These are phyloP conservation scores for Phaeomoniella chlamydospora DNA, from an alignment of 2,329 filamentous ascomycete genomes.

Conservation along the genomic window DNA sequence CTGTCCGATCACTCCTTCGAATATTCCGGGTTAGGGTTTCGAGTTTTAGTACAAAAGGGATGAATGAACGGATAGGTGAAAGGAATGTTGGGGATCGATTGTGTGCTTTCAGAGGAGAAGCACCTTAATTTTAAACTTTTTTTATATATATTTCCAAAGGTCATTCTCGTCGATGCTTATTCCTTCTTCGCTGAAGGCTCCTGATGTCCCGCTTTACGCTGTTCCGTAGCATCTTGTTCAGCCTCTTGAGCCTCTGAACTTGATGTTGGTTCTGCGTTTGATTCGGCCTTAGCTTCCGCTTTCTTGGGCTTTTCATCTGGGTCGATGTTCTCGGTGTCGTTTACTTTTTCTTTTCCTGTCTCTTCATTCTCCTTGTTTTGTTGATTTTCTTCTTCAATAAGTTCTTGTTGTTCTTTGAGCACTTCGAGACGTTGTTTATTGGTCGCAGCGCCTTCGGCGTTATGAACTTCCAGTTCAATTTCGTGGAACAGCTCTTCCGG, in stretches of 20 bases:
- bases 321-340: slow-evolving; percentile 85
- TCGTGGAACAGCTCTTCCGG: slow-evolving; percentile 98
- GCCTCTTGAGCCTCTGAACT: slow-evolving; percentile 37
- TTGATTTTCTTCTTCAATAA: slow-evolving; percentile 93
- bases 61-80: too few relatives aligned
- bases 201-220: too few relatives aligned
- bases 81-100: too few relatives aligned
- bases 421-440: slow-evolving; percentile 99
- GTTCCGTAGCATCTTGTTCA: slow-evolving; percentile 24
- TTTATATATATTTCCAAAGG: too few relatives aligned
- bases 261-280: slow-evolving; percentile 37
- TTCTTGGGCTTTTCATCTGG: slow-evolving; percentile 65
- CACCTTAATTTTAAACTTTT: too few relatives aligned
- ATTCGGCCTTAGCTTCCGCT: slow-evolving; percentile 31
- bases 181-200: too few relatives aligned
- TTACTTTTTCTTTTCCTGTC: slow-evolving; percentile 46
- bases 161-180: too few relatives aligned
- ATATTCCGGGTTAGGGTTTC: too few relatives aligned
- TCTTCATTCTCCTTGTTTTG: slow-evolving; percentile 72
- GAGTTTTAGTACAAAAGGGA: too few relatives aligned
- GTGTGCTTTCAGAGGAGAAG: too few relatives aligned
- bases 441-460: slow-evolving; percentile 87
- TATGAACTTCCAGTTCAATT: slow-evolving; percentile 96
- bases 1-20: too few relatives aligned
- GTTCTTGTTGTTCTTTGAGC: slow-evolving; percentile 92